Evolutionary conservation across 495 filamentous ascomycete genomes (phyloP), one percentile per base, ranked within the genome.

Genomic region (Chlorociboria aeruginascens): DNA sequence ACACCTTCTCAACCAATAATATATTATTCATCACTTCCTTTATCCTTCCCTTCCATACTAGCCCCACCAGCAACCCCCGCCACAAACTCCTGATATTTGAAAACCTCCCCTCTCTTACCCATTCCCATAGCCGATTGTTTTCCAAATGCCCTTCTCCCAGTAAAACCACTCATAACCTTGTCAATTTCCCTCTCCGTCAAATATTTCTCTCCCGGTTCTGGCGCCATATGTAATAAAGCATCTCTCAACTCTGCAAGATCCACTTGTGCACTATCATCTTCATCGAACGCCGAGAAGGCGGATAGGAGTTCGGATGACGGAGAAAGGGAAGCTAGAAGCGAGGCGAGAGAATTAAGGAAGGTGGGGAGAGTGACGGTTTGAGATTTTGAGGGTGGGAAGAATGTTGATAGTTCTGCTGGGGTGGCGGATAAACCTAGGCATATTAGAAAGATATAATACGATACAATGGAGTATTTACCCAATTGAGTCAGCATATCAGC

Each of bases 211-310:
- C 81, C 89, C 1, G 74, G 69, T 50, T 89, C 87, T 2, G 85
- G 84, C 9, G 77, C 76, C 7, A 89, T 94, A 53, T 89, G 74
- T 40, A 95, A 58, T 40, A 98, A 61, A 3, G 90, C 86, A 54
- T 90, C 85, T 32, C 83, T 75, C 40, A 98, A 66, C 62, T 95
- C 90, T 1, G 63, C 71, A 13, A 92, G 69, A 57, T 96, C 87
- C 30, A 97, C 77, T 61, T 95, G 87, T 7, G 93, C 92, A 57
- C 84, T 88, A 62, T 98, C 92, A 53, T 93, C 86, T 52, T 93
- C 85, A 57, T 98, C 92, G 54, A 98, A 98, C 0, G 93, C 93
- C 8, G 85, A 83, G 52, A 98, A 86, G 0, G 93, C 92, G 6
- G 85, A 86, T 2, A 83, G 56, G 0, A 98, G 74, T 51, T 98